Evolutionary conservation across 495 filamentous ascomycete species (phyloP).

Genomic region (Aspergillus conjunctus): DNA sequence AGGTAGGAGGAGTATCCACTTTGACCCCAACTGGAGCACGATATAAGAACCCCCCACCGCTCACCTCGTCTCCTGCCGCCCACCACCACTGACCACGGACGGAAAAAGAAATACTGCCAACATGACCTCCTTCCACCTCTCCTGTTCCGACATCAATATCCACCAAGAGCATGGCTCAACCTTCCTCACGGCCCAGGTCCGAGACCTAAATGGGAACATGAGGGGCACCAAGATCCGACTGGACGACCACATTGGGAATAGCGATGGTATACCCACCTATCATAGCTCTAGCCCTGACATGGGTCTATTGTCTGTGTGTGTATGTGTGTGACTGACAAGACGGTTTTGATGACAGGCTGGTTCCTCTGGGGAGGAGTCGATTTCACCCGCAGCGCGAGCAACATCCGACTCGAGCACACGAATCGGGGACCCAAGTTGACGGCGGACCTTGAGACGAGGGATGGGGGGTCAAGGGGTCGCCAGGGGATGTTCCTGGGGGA

Average conservation of each 20-base stretch:
- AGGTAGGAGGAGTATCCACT: too few species aligned
- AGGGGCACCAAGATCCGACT: slow-evolving; percentile 17
- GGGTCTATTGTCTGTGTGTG: too few species aligned
- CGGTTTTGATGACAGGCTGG: slow-evolving; percentile 11
- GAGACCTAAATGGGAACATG: slow-evolving; percentile 5
- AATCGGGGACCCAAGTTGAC: slow-evolving; percentile 21
- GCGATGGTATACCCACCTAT: slow-evolving; percentile 18
- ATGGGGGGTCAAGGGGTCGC: slow-evolving; percentile 19
- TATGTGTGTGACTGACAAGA: neutral
- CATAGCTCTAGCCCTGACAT: neutral
- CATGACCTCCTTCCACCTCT: slow-evolving; percentile 21
- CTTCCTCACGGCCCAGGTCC: slow-evolving; percentile 16
- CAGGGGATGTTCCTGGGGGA: slow-evolving; percentile 24
- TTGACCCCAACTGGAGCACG: too few species aligned
- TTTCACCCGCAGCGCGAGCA: slow-evolving; percentile 20
- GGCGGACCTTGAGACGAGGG: slow-evolving; percentile 15
- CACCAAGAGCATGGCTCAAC: slow-evolving; percentile 16
- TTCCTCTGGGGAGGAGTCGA: slow-evolving; percentile 28
- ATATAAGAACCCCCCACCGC: too few species aligned
- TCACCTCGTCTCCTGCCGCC: too few species aligned
- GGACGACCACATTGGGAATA: slow-evolving; percentile 27
- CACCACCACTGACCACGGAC: neutral
- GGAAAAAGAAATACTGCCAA: slow-evolving; percentile 11
- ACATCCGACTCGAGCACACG: slow-evolving; percentile 21
- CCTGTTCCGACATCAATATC: slow-evolving; percentile 22